phyloP scores from a whole-genome alignment of 306 rosid genomes.

The Medicago lupulina region DNA sequence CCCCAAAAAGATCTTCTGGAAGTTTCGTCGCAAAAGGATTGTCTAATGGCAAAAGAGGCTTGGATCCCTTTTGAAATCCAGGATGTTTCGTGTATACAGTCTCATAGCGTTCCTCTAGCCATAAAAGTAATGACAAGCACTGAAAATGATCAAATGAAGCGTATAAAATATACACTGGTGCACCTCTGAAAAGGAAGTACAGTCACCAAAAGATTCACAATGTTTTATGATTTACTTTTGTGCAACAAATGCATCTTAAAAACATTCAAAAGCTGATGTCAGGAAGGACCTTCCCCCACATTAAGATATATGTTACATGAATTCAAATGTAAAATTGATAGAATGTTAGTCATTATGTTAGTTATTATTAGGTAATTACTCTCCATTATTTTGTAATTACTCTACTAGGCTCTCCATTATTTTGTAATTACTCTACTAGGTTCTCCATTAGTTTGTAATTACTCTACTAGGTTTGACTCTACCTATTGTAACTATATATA shows the following conservation, averaged over 20 bases:
- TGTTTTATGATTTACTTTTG: slow-evolving; percentile 4
- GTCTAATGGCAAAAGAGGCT: slow-evolving; percentile 84
- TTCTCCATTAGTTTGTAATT: no score
- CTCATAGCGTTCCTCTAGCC: slow-evolving; percentile 94
- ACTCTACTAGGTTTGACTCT: no score
- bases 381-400: no score
- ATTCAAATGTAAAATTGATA: no score
- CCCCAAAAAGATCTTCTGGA: slow-evolving; percentile 90
- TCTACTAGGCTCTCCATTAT: no score
- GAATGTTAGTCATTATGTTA: no score
- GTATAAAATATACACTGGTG: slow-evolving; percentile 21
- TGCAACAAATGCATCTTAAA: slow-evolving; percentile 25
- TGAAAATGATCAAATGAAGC: slow-evolving; percentile 48
- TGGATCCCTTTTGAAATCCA: slow-evolving; percentile 86
- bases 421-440: no score
- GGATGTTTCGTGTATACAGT: slow-evolving; percentile 83
- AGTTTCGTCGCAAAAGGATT: slow-evolving; percentile 93
- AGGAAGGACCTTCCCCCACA: background rate
- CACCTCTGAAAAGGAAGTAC: slow-evolving; percentile 12
- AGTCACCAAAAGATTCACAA: background rate
- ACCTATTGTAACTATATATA: no score
- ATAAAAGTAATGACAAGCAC: slow-evolving; percentile 81
- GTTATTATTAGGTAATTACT: no score
- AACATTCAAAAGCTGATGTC: background rate
- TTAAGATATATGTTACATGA: no score